Conservation (phyloP, 306 rosid species). For the Begonia masoniana region DNA sequence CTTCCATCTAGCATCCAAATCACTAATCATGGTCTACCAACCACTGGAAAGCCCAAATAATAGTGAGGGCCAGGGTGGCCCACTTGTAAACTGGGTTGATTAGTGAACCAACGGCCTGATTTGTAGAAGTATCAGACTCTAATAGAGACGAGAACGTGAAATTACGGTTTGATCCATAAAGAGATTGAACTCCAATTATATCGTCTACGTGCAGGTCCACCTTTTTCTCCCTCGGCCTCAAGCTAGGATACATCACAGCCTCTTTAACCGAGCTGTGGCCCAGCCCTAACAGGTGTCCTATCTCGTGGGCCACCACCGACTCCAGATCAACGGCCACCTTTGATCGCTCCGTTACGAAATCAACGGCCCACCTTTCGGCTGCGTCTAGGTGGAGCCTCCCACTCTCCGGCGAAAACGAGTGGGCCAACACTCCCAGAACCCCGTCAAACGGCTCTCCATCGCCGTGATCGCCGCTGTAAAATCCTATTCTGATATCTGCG, state of each 20-base stretch:
- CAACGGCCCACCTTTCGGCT: conserved; percentile 75
- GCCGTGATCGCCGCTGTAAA: conserved; percentile 64
- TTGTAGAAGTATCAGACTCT: conserved; percentile 46
- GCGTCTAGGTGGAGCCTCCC: conserved; percentile 79
- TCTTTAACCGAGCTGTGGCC: conserved; percentile 54
- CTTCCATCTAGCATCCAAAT: no score
- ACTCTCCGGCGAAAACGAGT: conserved; percentile 66
- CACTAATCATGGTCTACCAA: no score
- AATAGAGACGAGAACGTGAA: conserved; percentile 22
- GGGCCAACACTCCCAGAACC: conserved; percentile 54
- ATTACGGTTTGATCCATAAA: conserved; percentile 74
- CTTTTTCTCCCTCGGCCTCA: conserved; percentile 60
- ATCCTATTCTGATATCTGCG: conserved; percentile 59
- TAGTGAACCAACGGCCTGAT: conserved; percentile 15
- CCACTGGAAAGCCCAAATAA: no score
- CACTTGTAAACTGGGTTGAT: no score
- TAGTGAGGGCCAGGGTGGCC: no score
- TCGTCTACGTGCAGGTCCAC: conserved; percentile 50
- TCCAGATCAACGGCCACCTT: conserved; percentile 65
- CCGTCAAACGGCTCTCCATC: conserved; percentile 77
- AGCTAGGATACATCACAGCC: conserved; percentile 74
- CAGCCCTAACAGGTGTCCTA: conserved; percentile 74
- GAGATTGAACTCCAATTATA: conserved; percentile 57
- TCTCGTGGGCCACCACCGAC: conserved; percentile 78
- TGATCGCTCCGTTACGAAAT: conserved; percentile 32